These are phyloP conservation scores for Globisporangium echinulatum DNA, from an alignment of 352 stramenopile genomes.

Conservation along the genomic window DNA sequence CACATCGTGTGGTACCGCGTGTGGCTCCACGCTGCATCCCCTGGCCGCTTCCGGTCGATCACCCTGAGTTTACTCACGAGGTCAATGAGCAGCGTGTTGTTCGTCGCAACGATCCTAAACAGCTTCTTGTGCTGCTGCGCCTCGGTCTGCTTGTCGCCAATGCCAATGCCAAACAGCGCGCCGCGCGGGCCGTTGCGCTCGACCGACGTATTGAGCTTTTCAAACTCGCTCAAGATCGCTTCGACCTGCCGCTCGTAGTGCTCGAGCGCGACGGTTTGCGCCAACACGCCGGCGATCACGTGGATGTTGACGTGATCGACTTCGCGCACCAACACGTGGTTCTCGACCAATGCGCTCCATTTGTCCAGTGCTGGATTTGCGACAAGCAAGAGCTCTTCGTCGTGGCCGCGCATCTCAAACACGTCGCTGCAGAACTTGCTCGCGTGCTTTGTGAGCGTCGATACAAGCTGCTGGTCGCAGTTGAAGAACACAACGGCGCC, in stretches of 20 bases:
- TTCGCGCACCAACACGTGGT: constrained; percentile 75
- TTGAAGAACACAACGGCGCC: constrained; percentile 92
- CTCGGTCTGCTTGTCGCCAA: constrained; percentile 49
- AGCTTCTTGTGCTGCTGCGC: constrained; percentile 73
- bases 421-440: constrained; percentile 68
- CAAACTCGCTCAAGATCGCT: constrained; percentile 92
- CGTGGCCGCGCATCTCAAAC: constrained; percentile 75
- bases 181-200: constrained; percentile 69
- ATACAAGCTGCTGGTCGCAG: constrained; percentile 72
- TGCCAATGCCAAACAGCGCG: constrained; percentile 53
- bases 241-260: constrained; percentile 95
- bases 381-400: constrained; percentile 74
- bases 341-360: constrained; percentile 79
- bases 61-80: constrained; percentile 95
- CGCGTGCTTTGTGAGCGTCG: constrained; percentile 69
- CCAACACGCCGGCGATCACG: constrained; percentile 94
- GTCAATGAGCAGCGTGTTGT: constrained; percentile 96
- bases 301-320: constrained; percentile 84
- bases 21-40: constrained; percentile 93
- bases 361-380: constrained; percentile 60
- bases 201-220: constrained; percentile 88
- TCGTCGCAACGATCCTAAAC: constrained; percentile 91
- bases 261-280: constrained; percentile 93
- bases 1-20: constrained; percentile 92
- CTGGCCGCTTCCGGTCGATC: constrained; percentile 89